Percentiles rank a stretch among this genome's conserved stretches.
Conservation (phyloP, 2,329 filamentous ascomycete genomes). For the Diaporthe sp. region DNA sequence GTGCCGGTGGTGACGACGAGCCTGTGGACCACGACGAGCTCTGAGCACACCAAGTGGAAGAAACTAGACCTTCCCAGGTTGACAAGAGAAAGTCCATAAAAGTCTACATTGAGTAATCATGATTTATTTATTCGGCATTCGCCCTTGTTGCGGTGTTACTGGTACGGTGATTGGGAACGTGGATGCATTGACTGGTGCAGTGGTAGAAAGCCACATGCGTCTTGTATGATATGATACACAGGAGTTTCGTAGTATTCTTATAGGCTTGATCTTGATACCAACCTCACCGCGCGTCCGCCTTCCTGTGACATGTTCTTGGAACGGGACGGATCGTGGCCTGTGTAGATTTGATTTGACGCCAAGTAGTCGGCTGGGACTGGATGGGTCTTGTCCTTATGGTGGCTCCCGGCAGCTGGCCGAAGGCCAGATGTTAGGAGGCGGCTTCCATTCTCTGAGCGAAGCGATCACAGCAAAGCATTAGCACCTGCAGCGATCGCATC, state of each 20-base stretch:
- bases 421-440: too few species aligned
- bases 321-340: background rate
- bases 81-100: constrained; percentile 28
- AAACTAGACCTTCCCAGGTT: background rate
- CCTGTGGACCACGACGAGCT: constrained; percentile 79
- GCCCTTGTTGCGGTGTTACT: constrained; percentile 30
- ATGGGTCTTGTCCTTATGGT: too few species aligned
- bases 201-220: constrained; percentile 30
- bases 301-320: background rate
- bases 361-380: too few species aligned
- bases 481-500: too few species aligned
- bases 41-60: constrained; percentile 59
- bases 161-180: constrained; percentile 27
- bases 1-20: constrained; percentile 75
- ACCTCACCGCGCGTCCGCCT: background rate
- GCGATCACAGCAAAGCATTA: too few species aligned
- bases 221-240: constrained; percentile 32
- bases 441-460: too few species aligned
- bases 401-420: too few species aligned
- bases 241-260: constrained; percentile 26
- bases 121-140: constrained; percentile 27
- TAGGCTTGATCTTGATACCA: constrained; percentile 26
- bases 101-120: constrained; percentile 32
- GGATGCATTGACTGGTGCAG: constrained; percentile 28
- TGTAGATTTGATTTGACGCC: background rate